phyloP scores from a whole-genome alignment of 2,329 filamentous ascomycete species.

The Cercospora canescens region DNA sequence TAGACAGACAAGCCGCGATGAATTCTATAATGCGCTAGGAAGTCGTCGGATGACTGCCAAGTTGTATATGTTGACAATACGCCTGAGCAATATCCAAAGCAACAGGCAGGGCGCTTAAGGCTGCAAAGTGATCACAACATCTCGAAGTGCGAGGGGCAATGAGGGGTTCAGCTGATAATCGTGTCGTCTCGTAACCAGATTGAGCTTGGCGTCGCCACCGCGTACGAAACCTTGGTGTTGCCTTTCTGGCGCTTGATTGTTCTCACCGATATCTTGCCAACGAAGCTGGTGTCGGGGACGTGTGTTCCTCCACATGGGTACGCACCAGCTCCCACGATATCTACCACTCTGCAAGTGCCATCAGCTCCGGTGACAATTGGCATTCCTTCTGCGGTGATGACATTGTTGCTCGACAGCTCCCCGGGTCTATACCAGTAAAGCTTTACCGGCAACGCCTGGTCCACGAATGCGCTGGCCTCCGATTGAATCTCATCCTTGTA shows the following conservation, averaged over 20 bases:
- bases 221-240: slow-evolving; percentile 57
- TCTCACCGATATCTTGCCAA: slow-evolving; percentile 63
- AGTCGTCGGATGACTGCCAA: background rate
- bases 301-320: slow-evolving; percentile 76
- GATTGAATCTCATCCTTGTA: slow-evolving; percentile 64
- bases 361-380: slow-evolving; percentile 33
- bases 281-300: slow-evolving; percentile 60
- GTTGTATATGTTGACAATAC: background rate
- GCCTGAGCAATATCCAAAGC: background rate
- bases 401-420: slow-evolving; percentile 29
- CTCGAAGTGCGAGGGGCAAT: background rate
- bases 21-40: background rate
- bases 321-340: slow-evolving; percentile 66
- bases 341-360: slow-evolving; percentile 65
- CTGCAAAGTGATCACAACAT: background rate
- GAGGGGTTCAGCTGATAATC: background rate
- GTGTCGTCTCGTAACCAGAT: background rate
- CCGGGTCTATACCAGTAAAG: slow-evolving; percentile 64
- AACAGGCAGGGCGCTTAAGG: background rate
- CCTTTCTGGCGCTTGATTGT: slow-evolving; percentile 68
- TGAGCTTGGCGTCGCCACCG: slow-evolving; percentile 2
- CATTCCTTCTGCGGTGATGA: slow-evolving; percentile 16
- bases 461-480: slow-evolving; percentile 60
- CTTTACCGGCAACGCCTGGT: slow-evolving; percentile 57
- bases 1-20: background rate